These are phyloP conservation scores for Arachnomyces sp. DNA, from an alignment of 2,329 filamentous ascomycete genomes.

Conservation along the genomic window DNA sequence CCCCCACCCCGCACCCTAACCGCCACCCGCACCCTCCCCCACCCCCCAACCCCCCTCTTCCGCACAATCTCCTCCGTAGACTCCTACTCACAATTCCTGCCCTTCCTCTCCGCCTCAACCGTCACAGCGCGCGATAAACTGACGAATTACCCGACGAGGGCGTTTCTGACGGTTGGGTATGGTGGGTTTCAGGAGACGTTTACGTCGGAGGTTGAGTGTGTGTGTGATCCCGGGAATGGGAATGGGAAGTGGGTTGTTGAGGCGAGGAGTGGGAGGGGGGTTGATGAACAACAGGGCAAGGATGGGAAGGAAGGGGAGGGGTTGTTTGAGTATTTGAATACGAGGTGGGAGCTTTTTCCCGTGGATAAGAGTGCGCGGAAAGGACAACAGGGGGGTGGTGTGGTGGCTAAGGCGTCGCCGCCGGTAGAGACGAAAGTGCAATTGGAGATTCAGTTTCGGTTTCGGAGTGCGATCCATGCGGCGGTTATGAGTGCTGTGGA, in stretches of 20 bases:
- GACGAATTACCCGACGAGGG: constrained; percentile 55
- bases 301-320: constrained; percentile 54
- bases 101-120: constrained; percentile 70
- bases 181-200: constrained; percentile 76
- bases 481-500: constrained; percentile 73
- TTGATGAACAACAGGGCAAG: constrained; percentile 62
- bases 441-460: constrained; percentile 70
- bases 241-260: constrained; percentile 61
- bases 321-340: constrained; percentile 38
- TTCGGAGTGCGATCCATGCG: constrained; percentile 80
- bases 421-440: constrained; percentile 63
- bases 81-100: constrained; percentile 78
- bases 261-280: constrained; percentile 46
- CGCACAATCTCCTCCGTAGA: constrained; percentile 79
- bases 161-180: constrained; percentile 77
- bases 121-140: constrained; percentile 64
- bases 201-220: constrained; percentile 67
- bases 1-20: constrained; percentile 57
- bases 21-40: constrained; percentile 68
- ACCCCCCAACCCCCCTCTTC: constrained; percentile 64
- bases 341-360: constrained; percentile 36
- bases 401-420: constrained; percentile 11
- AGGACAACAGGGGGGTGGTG: constrained; percentile 10
- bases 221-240: too few species aligned
- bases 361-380: constrained; percentile 21